Base-by-base conservation (phyloP, 2,329 filamentous ascomycete genomes). In the Pseudogymnoascus sp. region DNA sequence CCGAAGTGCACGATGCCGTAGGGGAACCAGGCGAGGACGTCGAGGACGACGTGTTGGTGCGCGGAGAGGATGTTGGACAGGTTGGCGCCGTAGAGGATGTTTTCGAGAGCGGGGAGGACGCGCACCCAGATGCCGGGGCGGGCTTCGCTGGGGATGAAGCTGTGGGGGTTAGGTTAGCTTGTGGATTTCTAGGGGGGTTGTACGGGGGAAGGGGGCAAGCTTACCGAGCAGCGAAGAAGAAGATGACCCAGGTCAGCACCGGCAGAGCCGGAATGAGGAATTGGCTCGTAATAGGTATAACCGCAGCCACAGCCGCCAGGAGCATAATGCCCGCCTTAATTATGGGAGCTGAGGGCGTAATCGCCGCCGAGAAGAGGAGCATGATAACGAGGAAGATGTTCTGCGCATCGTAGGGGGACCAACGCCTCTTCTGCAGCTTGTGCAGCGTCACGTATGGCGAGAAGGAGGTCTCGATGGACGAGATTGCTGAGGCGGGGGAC, bases 81-180 rank as follows among this genome's bases (percentile, higher is more conserved):
- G 76, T 97, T 97, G 65, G 92, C 92, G 69, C 93, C 93, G 73
- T 97, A 97, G 35, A 97, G 82, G 65, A 97, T 94, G 75, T 97
- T 97, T 77, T 97, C 93, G 66, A 97, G 84, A 15, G 93, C 91
- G 4, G 93, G 93, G 36, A 97, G 83, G 29, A 97, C 91, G 71
- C 92, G 91, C 67, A 97, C 93, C 90, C 92, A 96, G 70, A 97
- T 97, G 65, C 91, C 88, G 64, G 92, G 92, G 68, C 93, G 87
- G 78, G 92, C 94, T 72, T 93, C 89, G 68, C 86, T 84, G 37
- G 91, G 89, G 69, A 97, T 92, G 77, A 96, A 97, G 72, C 92
- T 96, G 71, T 60, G 45, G n/a, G 27, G 45, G 10, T 18, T 1
- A 9, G 21, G 48, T 31, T 35, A 58, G 48, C 25, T 55, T n/a